These are phyloP conservation scores for Apiospora koreana DNA, from an alignment of 2,329 filamentous ascomycete species.

Conservation along the genomic window DNA sequence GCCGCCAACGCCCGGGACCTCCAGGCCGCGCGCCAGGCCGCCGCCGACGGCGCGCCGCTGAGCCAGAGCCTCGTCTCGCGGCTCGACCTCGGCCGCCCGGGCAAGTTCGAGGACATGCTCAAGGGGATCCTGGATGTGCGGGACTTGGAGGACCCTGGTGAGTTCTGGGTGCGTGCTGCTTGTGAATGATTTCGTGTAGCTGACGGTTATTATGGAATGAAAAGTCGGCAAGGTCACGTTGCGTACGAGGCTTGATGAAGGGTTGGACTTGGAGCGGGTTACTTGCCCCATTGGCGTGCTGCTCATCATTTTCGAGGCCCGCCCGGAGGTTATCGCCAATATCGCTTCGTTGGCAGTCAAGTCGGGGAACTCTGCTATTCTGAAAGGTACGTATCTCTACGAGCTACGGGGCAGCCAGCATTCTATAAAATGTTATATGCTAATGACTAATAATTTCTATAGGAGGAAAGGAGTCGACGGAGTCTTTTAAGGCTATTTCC, in stretches of 20 bases:
- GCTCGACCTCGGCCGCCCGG: conserved; percentile 80
- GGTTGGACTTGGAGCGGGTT: conserved; percentile 80
- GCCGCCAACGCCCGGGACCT: conserved; percentile 86
- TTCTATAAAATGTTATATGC: neutral
- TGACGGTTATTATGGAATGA: neutral
- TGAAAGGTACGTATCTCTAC: conserved; percentile 66
- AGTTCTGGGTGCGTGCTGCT: conserved; percentile 31
- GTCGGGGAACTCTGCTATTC: conserved; percentile 92
- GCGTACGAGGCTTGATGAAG: conserved; percentile 83
- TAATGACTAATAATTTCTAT: neutral
- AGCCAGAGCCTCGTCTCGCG: conserved; percentile 84
- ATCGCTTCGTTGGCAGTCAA: conserved; percentile 96
- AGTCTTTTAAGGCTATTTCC: conserved; percentile 93
- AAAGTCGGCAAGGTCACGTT: conserved; percentile 82
- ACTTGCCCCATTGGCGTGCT: conserved; percentile 97
- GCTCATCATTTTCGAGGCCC: conserved; percentile 96
- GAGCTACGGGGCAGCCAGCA: no score
- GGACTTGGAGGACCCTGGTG: conserved; percentile 81
- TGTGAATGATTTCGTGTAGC: neutral
- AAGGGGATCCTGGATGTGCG: conserved; percentile 90
- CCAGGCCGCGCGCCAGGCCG: conserved; percentile 70
- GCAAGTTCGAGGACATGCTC: conserved; percentile 98
- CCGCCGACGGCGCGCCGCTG: conserved; percentile 67
- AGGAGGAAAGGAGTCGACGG: conserved; percentile 91
- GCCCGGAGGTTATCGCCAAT: conserved; percentile 97